Evolutionary conservation across 352 stramenopile species (phyloP), one percentile per base, ranked within the genome.

Genomic region (Globisporangium spiculum): DNA sequence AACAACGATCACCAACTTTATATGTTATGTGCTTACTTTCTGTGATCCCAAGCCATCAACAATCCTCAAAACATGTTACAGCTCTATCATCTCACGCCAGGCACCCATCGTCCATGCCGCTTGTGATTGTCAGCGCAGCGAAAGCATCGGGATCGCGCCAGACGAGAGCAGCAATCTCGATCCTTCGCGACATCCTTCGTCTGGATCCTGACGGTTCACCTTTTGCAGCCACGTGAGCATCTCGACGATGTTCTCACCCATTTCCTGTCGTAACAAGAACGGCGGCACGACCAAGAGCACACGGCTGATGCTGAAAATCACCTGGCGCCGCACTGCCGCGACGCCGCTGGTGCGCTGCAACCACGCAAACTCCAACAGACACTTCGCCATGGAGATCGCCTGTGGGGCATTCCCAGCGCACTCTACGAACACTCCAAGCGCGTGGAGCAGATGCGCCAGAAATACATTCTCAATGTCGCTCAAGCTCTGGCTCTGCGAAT

Each of bases 291-390:
- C 81, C 1, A 94, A 65, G 50, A 94, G 61, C 60, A 91, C 81
- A 57, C 84, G 86, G 66, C 86, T 92, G n/a, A 91, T 63, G 59
- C 75, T 77, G 46, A 87, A 94, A 22, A 92, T 57, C 34, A 94
- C 86, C 61, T 94, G 86, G 3, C 86, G 81, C 32, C 86, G 81
- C 57, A 94, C 84, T 3, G 81, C 80, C 10, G 86, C 84, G 27
- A 74, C 75, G 0, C 52, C 41, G 55, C 75, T 86, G 2, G 30
- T 59, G 9, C 83, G 83, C 62, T 92, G 74, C 46, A 70, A 71
- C 84, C 81, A 94, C 44, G 81, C 78, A 66, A 92, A 92, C 61
- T 90, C 83, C 22, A 93, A 60, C 44, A 93, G 66, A 24, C 76
- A 80, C 60, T 91, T 91, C 38, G 79, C 83, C 82, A 94, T 92